Percentiles rank a stretch among this genome's conserved stretches.
Evolutionary conservation across 1,284 basidiomycete genomes (phyloP).

Genomic region (Anthracocystis panici-leucophaei): DNA sequence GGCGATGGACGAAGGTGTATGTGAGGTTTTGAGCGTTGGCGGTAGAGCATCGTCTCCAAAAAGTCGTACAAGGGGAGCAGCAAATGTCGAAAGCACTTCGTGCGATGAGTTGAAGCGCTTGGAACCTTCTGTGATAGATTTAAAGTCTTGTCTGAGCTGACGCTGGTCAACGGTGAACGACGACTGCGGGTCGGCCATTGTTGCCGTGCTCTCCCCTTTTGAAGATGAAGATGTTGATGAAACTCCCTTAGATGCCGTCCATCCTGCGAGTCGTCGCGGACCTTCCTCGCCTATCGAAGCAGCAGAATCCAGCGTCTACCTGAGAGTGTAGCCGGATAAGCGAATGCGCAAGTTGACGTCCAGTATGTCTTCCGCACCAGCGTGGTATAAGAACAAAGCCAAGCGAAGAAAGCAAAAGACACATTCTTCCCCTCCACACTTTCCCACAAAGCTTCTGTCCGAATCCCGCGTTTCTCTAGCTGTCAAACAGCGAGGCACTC

Average conservation of each 20-base stretch:
- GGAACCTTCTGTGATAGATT: not conserved
- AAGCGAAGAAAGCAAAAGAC: not conserved
- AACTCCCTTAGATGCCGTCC: not conserved
- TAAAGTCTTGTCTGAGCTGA: slow-evolving; percentile 14
- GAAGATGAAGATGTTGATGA: not conserved
- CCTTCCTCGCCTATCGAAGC: not conserved
- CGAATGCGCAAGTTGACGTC: too few species aligned
- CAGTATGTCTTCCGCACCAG: too few species aligned
- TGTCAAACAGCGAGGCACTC: not conserved
- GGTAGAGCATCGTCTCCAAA: slow-evolving; percentile 10
- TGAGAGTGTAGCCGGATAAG: too few species aligned
- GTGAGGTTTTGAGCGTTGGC: not conserved
- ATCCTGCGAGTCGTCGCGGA: not conserved
- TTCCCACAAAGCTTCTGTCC: slow-evolving; percentile 15
- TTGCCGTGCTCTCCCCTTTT: not conserved
- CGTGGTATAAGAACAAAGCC: not conserved
- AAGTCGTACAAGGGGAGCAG: not conserved
- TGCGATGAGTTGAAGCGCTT: slow-evolving; percentile 7
- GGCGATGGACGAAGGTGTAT: not conserved
- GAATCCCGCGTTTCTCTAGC: slow-evolving; percentile 15
- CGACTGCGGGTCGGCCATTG: not conserved
- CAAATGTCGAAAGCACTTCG: slow-evolving; percentile 5
- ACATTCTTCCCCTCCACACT: slow-evolving; percentile 10
- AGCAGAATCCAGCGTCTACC: too few species aligned
- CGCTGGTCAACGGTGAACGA: not conserved